Evolutionary conservation across 768 basidiomycete species (phyloP).

Genomic region (Botryobasidium botryosum): DNA sequence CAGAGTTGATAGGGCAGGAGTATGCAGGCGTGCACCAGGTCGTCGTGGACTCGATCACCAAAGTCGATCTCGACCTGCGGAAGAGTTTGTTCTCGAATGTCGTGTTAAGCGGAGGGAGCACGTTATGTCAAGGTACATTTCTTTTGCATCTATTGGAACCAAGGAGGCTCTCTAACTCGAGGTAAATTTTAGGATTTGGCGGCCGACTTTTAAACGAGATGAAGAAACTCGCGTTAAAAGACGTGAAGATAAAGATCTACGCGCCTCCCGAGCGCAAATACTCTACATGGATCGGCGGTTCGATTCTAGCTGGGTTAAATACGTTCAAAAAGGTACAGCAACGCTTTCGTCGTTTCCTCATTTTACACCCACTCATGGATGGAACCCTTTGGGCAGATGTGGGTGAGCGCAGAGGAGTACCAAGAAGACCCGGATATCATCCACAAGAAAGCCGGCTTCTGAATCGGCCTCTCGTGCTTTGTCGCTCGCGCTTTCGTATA

Average conservation of each 20-base stretch:
- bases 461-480: background rate
- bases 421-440: slow-evolving; percentile 99
- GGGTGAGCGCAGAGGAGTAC: slow-evolving; percentile 98
- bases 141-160: slow-evolving; percentile 4
- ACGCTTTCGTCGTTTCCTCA: background rate
- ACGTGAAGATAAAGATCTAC: slow-evolving; percentile 97
- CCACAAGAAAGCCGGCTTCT: slow-evolving; percentile 87
- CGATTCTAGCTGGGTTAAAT: slow-evolving; percentile 84
- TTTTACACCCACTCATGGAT: background rate
- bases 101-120: slow-evolving; percentile 91
- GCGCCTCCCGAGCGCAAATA: slow-evolving; percentile 99
- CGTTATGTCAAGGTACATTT: slow-evolving; percentile 70
- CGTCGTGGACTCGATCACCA: slow-evolving; percentile 93
- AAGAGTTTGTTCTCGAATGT: slow-evolving; percentile 94
- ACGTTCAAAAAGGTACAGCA: slow-evolving; percentile 85
- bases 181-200: slow-evolving; percentile 55
- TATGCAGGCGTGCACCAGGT: slow-evolving; percentile 97
- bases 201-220: slow-evolving; percentile 93
- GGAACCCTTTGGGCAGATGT: slow-evolving; percentile 54
- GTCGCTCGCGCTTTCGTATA: background rate
- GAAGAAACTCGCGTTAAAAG: slow-evolving; percentile 87
- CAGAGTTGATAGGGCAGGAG: slow-evolving; percentile 89
- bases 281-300: slow-evolving; percentile 94
- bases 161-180: background rate
- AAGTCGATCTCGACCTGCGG: slow-evolving; percentile 89